Evolutionary conservation across 2,329 filamentous ascomycete species (phyloP), one percentile per base, ranked within the genome.

Genomic region (Aureobasidium subglaciale): DNA sequence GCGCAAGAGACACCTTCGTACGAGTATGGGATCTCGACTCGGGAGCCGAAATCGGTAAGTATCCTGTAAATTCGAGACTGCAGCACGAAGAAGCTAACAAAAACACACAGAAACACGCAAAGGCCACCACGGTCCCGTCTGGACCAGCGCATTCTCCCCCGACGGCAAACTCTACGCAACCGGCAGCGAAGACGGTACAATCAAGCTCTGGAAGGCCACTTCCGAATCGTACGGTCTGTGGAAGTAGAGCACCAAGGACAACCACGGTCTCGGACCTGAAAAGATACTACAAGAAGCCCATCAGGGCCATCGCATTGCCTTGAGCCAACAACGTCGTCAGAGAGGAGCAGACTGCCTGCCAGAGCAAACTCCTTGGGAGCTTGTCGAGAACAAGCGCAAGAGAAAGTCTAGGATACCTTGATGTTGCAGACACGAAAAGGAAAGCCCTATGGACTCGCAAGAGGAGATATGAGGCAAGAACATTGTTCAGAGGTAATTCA

Each of bases 141-240:
- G 93, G 93, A 96, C 90, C 5, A 85, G 95, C 58, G 86, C 87
- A 56, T 99, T 96, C 71, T 93, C 91, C 0, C 93, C 93, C 0
- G 93, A 99, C 66, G 91, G 91, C 43, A 96, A 95, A 68, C 76
- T 99, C 7, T 99, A 97, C 68, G 93, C 91, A 1, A 99, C 93
- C 1, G 93, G 89, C 27, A 96, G 91, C 46, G 93, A 99, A 69
- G 93, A 99, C 65, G 93, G 93, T 37, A 99, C 93, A 0, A 95
- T 99, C 70, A 99, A 99, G 74, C 78, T 99, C 62, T 87, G 84
- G 84, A 87, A 87, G 68, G 83, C 83, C 58, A 84, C 82, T 49
- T 75, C 75, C 42, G 82, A 83, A 41, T 76, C 81, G 2, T 86
- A 86, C 66, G 84, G 84, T 15, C 69, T 87, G 18, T 87, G 84